Conservation (phyloP, 2,329 filamentous ascomycete genomes). For the Fusarium pininemorale region DNA sequence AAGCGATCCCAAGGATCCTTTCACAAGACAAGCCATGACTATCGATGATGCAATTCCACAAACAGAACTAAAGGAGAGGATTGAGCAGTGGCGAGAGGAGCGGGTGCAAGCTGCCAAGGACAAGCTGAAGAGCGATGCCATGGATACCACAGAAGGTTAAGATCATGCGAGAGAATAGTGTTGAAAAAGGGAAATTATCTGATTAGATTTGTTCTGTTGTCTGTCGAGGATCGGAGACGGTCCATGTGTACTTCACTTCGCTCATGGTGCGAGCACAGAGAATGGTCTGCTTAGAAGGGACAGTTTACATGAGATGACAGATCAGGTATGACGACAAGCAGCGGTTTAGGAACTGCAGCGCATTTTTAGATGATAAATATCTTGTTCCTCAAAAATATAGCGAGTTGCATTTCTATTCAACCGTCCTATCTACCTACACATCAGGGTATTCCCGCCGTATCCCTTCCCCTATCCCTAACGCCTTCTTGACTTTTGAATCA, state of each 20-base stretch:
- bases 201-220: not conserved
- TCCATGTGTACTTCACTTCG: conserved; percentile 3
- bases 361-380: conserved; percentile 11
- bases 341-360: not conserved
- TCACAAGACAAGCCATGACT: conserved; percentile 68
- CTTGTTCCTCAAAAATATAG: not conserved
- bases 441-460: conserved; percentile 15
- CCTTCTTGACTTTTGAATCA: not conserved
- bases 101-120: conserved; percentile 58
- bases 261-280: not conserved
- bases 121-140: conserved; percentile 50
- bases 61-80: conserved; percentile 59
- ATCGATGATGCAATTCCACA: conserved; percentile 66
- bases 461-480: not conserved
- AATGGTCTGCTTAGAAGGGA: not conserved
- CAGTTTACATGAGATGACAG: not conserved
- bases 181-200: not conserved
- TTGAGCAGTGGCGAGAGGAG: conserved; percentile 63
- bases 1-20: conserved; percentile 69
- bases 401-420: not conserved
- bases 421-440: not conserved
- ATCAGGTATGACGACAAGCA: not conserved
- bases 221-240: not conserved
- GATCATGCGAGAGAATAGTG: too few relatives aligned
- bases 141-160: conserved; percentile 57